Percentiles rank a stretch among this genome's conserved stretches.
These are phyloP conservation scores for Paulinella micropora DNA, from an alignment of 78 protist genomes.

Conservation along the genomic window DNA sequence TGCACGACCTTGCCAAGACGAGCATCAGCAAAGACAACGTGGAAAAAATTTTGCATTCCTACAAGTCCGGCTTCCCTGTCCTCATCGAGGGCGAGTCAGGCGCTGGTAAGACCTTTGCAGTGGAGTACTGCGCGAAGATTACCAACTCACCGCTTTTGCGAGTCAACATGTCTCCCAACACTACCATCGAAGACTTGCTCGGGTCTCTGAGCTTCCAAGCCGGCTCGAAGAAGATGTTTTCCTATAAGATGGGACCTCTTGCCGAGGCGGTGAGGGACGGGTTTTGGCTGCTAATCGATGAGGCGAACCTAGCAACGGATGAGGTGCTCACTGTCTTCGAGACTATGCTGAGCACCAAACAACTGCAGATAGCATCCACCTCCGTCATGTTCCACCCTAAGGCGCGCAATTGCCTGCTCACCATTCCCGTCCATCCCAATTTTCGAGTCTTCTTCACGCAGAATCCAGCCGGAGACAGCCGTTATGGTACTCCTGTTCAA, in stretches of 20 bases:
- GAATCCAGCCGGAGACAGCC: neutral
- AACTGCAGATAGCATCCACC: neutral
- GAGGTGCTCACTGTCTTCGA: neutral
- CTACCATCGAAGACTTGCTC: neutral
- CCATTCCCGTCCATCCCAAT: neutral
- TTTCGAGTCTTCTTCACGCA: neutral
- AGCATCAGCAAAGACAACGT: too few relatives aligned
- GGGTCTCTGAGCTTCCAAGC: neutral
- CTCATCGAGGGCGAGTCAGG: slow-evolving; percentile 1
- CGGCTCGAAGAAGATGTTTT: neutral
- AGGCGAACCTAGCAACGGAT: neutral
- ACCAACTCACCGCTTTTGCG: neutral
- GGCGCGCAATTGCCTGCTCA: neutral
- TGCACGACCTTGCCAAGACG: neutral
- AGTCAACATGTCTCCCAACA: neutral
- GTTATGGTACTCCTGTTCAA: neutral
- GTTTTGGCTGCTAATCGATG: neutral
- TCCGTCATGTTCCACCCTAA: neutral
- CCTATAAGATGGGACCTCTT: neutral
- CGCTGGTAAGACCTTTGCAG: neutral
- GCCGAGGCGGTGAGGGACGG: neutral
- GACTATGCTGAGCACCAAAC: neutral
- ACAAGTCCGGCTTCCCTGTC: neutral
- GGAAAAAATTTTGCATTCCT: neutral
- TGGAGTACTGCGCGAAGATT: neutral